These are phyloP conservation scores for Lasiodiplodia theobromae DNA, from an alignment of 2,329 filamentous ascomycete genomes.

Conservation along the genomic window DNA sequence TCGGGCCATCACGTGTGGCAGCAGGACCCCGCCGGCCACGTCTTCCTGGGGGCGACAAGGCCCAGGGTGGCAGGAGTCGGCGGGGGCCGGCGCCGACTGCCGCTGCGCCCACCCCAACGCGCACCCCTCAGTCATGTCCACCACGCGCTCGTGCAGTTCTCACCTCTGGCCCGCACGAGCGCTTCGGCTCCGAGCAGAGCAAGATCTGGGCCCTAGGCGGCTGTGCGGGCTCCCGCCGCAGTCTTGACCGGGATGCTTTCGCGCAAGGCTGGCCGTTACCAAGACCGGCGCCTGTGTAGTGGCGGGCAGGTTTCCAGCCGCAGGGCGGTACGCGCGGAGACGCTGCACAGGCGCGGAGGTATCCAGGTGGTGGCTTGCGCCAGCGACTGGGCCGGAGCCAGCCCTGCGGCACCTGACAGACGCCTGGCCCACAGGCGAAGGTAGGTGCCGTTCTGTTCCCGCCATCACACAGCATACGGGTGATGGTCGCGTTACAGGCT, in stretches of 20 bases:
- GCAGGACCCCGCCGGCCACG: slow-evolving; percentile 12
- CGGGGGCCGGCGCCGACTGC: background rate
- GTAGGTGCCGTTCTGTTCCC: slow-evolving; percentile 1
- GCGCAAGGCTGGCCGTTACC: background rate
- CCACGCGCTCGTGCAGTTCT: background rate
- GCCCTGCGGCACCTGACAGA: slow-evolving; percentile 29
- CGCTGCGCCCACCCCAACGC: slow-evolving; percentile 1
- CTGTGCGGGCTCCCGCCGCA: slow-evolving; percentile 5
- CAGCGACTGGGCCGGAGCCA: slow-evolving; percentile 25
- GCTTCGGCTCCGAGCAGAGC: slow-evolving; percentile 11
- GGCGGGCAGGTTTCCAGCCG: slow-evolving; percentile 6
- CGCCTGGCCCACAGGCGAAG: slow-evolving; percentile 15
- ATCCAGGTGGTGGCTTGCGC: slow-evolving; percentile 20
- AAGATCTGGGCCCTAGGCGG: background rate
- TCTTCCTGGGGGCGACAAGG: background rate
- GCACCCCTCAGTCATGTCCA: background rate
- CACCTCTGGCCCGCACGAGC: slow-evolving; percentile 14
- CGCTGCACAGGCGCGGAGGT: background rate
- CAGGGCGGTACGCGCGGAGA: slow-evolving; percentile 17
- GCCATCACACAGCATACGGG: slow-evolving; percentile 19
- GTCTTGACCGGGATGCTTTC: background rate
- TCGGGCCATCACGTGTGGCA: background rate
- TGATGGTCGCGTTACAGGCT: slow-evolving; percentile 19
- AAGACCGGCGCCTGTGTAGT: background rate
- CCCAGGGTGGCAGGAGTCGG: background rate